A percentile compares a stretch with the other conserved stretches of the same genome.
These are phyloP conservation scores for Margaritispora aquatica DNA, from an alignment of 495 filamentous ascomycete species.

Conservation along the genomic window DNA sequence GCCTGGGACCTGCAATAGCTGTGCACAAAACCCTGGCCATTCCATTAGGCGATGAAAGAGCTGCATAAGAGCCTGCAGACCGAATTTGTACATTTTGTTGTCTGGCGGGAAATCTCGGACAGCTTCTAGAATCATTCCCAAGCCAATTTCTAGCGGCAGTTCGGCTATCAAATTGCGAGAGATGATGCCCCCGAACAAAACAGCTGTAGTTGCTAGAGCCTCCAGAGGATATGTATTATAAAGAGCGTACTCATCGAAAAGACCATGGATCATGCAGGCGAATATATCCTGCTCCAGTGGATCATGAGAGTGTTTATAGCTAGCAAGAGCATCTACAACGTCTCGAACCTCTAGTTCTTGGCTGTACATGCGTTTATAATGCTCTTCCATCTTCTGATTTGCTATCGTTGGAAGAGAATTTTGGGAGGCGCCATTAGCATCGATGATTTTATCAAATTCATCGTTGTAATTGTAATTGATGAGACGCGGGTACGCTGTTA, in stretches of 20 bases:
- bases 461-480: constrained; percentile 98
- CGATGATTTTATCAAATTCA: constrained; percentile 82
- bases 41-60: constrained; percentile 75
- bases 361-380: constrained; percentile 95
- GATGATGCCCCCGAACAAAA: constrained; percentile 95
- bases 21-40: constrained; percentile 84
- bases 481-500: constrained; percentile 88
- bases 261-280: constrained; percentile 95
- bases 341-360: constrained; percentile 74
- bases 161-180: constrained; percentile 83
- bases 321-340: constrained; percentile 72
- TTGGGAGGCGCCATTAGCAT: constrained; percentile 70
- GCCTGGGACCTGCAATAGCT: constrained; percentile 71
- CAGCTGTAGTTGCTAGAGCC: constrained; percentile 88
- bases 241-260: constrained; percentile 96
- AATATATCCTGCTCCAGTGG: constrained; percentile 87
- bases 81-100: constrained; percentile 95
- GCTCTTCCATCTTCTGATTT: constrained; percentile 88
- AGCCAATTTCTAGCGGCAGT: constrained; percentile 82
- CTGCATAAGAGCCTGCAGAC: constrained; percentile 91
- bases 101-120: constrained; percentile 75
- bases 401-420: constrained; percentile 74
- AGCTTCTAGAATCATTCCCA: constrained; percentile 94
- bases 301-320: constrained; percentile 79
- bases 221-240: constrained; percentile 91